These are phyloP conservation scores for Neurospora sublineolata DNA, from an alignment of 495 filamentous ascomycete species.

Conservation along the genomic window DNA sequence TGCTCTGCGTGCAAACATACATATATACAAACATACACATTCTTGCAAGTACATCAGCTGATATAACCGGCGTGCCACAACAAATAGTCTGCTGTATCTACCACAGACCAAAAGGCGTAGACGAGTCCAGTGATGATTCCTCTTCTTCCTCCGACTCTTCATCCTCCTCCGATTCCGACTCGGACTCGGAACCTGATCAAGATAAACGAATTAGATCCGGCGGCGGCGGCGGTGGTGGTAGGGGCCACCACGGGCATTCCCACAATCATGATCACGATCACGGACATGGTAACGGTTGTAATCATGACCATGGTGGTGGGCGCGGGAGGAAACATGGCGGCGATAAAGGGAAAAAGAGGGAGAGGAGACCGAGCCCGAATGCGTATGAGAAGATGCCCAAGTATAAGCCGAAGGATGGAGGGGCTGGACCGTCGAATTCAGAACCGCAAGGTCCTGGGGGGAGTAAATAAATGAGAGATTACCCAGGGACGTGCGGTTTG, in stretches of 20 bases:
- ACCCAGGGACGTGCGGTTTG: neutral
- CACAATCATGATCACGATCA: conserved; percentile 28
- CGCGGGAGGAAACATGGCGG: conserved; percentile 19
- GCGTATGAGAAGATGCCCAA: conserved; percentile 91
- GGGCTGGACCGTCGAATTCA: neutral
- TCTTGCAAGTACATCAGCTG: neutral
- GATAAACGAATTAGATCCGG: conserved; percentile 2
- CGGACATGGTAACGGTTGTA: conserved; percentile 25
- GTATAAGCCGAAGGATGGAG: conserved; percentile 23
- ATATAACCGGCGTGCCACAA: neutral
- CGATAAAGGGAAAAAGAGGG: conserved; percentile 28
- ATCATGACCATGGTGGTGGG: conserved; percentile 21
- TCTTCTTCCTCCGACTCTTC: conserved; percentile 54
- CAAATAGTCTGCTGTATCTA: conserved; percentile 92
- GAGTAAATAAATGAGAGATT: neutral
- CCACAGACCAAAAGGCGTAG: conserved; percentile 69
- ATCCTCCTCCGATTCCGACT: conserved; percentile 33
- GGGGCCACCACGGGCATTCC: conserved; percentile 1
- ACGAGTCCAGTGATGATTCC: conserved; percentile 75
- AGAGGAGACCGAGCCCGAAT: conserved; percentile 68
- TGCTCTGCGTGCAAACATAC: neutral
- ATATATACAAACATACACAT: neutral
- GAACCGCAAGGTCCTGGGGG: neutral
- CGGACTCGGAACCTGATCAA: conserved; percentile 26
- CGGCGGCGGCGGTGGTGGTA: conserved; percentile 8